phyloP scores from a whole-genome alignment of 2,329 filamentous ascomycete genomes.

The Nemania bipapillata region DNA sequence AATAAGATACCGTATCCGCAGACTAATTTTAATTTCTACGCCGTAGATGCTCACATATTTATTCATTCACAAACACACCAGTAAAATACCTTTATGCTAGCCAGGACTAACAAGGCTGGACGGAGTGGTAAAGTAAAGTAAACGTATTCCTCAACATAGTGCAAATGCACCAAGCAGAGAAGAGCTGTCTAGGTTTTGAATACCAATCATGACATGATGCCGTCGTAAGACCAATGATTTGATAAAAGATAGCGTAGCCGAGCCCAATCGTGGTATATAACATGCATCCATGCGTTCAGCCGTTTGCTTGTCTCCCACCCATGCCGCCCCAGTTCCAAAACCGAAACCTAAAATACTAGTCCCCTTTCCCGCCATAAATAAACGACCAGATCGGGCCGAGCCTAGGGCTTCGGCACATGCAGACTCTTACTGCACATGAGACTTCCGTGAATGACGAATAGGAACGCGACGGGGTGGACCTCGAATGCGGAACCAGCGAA shows the following conservation, averaged over 20 bases:
- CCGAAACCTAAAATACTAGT: background rate
- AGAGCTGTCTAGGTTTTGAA: background rate
- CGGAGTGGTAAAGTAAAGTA: background rate
- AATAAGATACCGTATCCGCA: background rate
- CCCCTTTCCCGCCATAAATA: background rate
- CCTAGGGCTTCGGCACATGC: conserved; percentile 87
- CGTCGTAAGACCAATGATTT: background rate
- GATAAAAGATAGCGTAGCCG: background rate
- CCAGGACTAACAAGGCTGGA: no score
- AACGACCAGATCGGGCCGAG: no score
- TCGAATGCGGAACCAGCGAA: conserved; percentile 75
- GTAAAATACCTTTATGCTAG: no score
- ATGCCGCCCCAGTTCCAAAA: background rate
- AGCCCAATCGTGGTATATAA: background rate
- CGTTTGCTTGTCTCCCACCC: background rate
- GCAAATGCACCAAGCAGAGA: background rate
- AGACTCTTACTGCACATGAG: conserved; percentile 96
- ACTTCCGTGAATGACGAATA: conserved; percentile 91
- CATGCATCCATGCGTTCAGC: background rate
- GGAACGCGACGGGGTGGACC: conserved; percentile 81
- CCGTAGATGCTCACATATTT: background rate
- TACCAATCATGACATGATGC: background rate
- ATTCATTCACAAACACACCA: background rate
- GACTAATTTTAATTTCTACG: background rate
- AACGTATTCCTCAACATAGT: no score